Conservation (phyloP, 1,284 basidiomycete genomes). For the Baeospora myosura region DNA sequence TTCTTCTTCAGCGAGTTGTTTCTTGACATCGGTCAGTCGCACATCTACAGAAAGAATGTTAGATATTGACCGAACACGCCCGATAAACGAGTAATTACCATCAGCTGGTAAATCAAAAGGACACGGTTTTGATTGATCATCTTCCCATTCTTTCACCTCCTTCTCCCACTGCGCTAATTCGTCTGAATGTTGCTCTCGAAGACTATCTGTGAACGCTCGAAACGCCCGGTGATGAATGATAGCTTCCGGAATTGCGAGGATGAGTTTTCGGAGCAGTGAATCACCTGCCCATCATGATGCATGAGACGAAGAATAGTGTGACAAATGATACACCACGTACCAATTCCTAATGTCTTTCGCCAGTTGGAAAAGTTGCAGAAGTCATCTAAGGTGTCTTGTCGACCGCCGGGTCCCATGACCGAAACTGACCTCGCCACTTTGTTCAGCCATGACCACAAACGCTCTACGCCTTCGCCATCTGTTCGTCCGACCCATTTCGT, state of each 20-base stretch:
- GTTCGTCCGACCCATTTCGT: constrained; percentile 10
- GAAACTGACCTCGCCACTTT: constrained; percentile 3
- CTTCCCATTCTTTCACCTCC: constrained; percentile 11
- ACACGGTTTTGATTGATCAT: constrained; percentile 7
- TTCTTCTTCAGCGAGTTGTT: constrained; percentile 12
- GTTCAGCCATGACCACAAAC: constrained; percentile 10
- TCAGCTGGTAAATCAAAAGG: constrained; percentile 11
- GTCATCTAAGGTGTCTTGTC: constrained; percentile 12
- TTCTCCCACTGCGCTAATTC: constrained; percentile 10
- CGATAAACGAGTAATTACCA: constrained; percentile 4
- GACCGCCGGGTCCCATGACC: constrained; percentile 11
- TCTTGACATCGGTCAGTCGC: constrained; percentile 9
- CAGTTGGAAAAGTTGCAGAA: constrained; percentile 11
- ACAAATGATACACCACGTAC: not conserved
- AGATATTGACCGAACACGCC: not conserved
- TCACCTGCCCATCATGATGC: not conserved
- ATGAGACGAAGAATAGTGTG: not conserved
- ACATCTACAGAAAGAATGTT: constrained; percentile 2
- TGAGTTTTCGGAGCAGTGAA: not conserved
- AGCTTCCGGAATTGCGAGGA: constrained; percentile 1
- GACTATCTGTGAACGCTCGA: constrained; percentile 7
- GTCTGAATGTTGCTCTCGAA: constrained; percentile 7
- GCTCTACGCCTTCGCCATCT: constrained; percentile 11
- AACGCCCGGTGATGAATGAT: constrained; percentile 10
- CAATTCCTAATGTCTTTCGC: constrained; percentile 5